Percentiles rank a stretch among this genome's conserved stretches.
These are phyloP conservation scores for Lactarius trivialis DNA, from an alignment of 768 basidiomycete genomes.

Conservation along the genomic window DNA sequence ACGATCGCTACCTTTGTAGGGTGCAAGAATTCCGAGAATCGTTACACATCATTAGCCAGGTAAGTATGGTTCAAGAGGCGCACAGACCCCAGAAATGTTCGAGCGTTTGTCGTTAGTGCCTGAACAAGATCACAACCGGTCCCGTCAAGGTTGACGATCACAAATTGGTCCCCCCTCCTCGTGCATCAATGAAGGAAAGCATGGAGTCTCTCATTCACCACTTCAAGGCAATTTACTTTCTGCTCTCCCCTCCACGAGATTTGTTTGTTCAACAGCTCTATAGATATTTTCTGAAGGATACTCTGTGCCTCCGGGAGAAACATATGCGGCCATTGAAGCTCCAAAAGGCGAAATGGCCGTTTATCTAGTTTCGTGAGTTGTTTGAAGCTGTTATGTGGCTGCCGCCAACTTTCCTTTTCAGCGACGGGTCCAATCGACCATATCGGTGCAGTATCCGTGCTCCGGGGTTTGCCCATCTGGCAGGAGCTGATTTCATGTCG, in stretches of 20 bases:
- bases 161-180: conserved; percentile 93
- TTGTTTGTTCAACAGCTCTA: conserved; percentile 5
- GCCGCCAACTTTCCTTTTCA: conserved; percentile 27
- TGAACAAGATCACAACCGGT: conserved; percentile 96
- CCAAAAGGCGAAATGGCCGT: conserved; percentile 99
- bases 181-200: conserved; percentile 98
- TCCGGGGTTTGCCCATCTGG: conserved; percentile 92
- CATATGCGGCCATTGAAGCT: conserved; percentile 95
- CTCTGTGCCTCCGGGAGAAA: conserved; percentile 93
- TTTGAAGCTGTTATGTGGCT: neutral
- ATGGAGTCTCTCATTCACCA: conserved; percentile 98
- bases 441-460: conserved; percentile 97
- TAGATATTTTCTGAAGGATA: conserved; percentile 96
- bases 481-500: conserved; percentile 98
- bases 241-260: neutral
- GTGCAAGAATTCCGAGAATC: conserved; percentile 98
- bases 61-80: conserved; percentile 24
- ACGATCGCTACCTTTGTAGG: conserved; percentile 94
- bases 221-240: conserved; percentile 63
- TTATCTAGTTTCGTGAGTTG: conserved; percentile 85
- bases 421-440: conserved; percentile 91
- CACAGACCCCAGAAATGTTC: neutral
- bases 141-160: conserved; percentile 94
- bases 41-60: conserved; percentile 79
- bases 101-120: conserved; percentile 45